Evolutionary conservation across 371 early-diverging fungal genomes (phyloP).

Genomic region (Nematocida major): DNA sequence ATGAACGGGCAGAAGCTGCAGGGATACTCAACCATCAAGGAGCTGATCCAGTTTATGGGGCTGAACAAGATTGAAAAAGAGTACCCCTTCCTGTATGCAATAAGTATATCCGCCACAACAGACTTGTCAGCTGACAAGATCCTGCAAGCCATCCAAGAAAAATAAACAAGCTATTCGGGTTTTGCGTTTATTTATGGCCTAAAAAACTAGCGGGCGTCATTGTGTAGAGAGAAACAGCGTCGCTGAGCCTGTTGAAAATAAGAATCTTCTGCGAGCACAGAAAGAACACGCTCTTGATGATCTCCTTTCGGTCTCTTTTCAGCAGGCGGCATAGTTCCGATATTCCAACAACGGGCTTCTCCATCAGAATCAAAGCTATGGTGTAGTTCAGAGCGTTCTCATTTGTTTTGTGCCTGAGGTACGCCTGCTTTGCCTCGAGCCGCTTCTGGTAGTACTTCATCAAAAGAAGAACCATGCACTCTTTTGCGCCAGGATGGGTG

Average conservation of each 20-base stretch:
- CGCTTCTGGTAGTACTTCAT: neutral
- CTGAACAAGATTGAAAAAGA: conserved; percentile 31
- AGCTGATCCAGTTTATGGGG: conserved; percentile 74
- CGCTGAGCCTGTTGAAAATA: neutral
- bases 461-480: neutral
- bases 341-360: neutral
- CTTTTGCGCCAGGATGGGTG: neutral
- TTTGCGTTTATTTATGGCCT: neutral
- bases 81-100: conserved; percentile 53
- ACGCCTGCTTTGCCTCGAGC: neutral
- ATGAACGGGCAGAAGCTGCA: conserved; percentile 93
- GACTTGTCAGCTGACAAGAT: conserved; percentile 6
- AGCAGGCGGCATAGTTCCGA: neutral
- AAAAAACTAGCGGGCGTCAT: neutral
- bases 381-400: neutral
- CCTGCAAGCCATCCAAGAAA: neutral
- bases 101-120: conserved; percentile 9
- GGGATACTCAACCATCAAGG: conserved; percentile 80
- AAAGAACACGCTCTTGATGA: conserved; percentile 9
- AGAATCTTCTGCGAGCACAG: conserved; percentile 5
- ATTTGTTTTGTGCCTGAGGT: neutral
- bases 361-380: neutral
- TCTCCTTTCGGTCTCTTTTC: neutral
- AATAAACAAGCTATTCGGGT: neutral
- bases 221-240: neutral